Conservation (phyloP, 176 grass and related monocot genomes). For the Luzula sylvatica region DNA sequence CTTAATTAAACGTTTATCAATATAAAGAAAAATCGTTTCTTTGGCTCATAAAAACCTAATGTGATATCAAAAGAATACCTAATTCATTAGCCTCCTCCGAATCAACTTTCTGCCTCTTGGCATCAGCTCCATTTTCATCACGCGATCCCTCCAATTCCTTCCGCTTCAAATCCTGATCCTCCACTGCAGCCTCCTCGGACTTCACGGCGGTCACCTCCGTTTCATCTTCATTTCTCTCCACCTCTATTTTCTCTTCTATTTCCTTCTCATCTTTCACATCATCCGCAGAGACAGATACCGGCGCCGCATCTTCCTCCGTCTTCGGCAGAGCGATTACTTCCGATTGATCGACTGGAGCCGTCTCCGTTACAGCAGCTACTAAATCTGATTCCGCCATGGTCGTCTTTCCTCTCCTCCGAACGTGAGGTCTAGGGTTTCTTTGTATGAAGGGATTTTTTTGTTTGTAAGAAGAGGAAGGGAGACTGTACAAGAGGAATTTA, state of each 20-base stretch:
- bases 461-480: too few relatives aligned
- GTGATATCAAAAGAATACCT: neutral
- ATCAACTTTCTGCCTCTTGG: constrained; percentile 14
- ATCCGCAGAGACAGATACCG: neutral
- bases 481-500: too few relatives aligned
- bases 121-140: neutral
- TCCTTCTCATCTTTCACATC: constrained; percentile 8
- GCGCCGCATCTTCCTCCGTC: neutral
- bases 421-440: constrained; percentile 44
- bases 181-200: constrained; percentile 38
- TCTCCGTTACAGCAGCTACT: constrained; percentile 20
- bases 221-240: constrained; percentile 18
- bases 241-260: constrained; percentile 23
- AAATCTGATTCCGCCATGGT: constrained; percentile 59
- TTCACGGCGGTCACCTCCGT: constrained; percentile 16
- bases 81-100: constrained; percentile 1
- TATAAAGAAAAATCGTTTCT: neutral
- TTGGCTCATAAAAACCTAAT: neutral
- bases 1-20: neutral
- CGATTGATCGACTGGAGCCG: constrained; percentile 1
- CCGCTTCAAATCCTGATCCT: constrained; percentile 35
- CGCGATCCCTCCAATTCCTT: neutral
- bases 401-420: too few relatives aligned
- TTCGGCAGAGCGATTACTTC: neutral
- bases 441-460: too few relatives aligned